Conservation (phyloP, 2,329 filamentous ascomycete species). For the Cadophora sp. region DNA sequence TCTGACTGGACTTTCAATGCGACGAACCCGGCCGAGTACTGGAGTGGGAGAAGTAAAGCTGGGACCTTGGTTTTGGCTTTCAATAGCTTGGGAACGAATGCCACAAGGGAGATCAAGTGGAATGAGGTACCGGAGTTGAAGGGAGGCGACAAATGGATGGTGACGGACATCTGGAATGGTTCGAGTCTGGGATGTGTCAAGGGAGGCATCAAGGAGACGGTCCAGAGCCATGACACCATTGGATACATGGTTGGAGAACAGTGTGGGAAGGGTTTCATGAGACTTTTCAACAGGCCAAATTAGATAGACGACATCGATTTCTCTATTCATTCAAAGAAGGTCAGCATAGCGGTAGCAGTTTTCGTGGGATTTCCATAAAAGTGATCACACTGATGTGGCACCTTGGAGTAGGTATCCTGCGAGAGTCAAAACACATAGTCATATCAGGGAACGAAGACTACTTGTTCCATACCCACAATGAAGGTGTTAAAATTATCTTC, state of each 20-base stretch:
- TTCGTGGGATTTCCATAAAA: neutral
- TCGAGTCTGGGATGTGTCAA: conserved; percentile 48
- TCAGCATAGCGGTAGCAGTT: neutral
- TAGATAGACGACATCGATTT: neutral
- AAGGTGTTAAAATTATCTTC: neutral
- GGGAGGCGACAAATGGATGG: conserved; percentile 45
- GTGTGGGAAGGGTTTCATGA: conserved; percentile 31
- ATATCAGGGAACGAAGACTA: too few species aligned
- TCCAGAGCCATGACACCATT: conserved; percentile 48
- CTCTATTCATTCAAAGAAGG: neutral
- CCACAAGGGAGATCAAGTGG: conserved; percentile 49
- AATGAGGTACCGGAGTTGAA: conserved; percentile 52
- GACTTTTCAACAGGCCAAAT: neutral
- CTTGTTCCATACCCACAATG: too few species aligned
- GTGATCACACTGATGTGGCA: neutral
- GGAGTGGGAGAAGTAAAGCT: conserved; percentile 51
- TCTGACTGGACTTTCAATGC: conserved; percentile 57
- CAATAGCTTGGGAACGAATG: conserved; percentile 49
- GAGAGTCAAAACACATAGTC: too few species aligned
- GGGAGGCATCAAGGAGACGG: conserved; percentile 40
- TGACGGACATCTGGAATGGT: conserved; percentile 56
- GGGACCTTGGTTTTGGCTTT: conserved; percentile 56
- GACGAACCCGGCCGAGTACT: conserved; percentile 57
- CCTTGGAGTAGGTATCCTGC: too few species aligned
- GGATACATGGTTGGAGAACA: conserved; percentile 38